Conservation (phyloP, 2,329 filamentous ascomycete genomes). For the Fusarium longipes region DNA sequence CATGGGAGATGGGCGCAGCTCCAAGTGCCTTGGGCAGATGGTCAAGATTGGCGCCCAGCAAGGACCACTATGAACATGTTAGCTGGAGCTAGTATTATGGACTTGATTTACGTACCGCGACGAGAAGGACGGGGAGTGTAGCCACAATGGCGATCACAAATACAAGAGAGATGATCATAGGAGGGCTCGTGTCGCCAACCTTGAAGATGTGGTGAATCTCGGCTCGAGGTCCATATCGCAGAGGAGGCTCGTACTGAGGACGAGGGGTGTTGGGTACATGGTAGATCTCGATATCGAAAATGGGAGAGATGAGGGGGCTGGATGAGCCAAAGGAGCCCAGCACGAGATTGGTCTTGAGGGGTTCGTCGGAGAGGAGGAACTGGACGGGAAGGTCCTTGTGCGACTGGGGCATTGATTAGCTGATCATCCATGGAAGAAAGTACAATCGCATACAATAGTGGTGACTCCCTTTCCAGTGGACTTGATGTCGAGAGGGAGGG, state of each 20-base stretch:
- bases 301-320: slow-evolving; percentile 71
- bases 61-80: slow-evolving; percentile 72
- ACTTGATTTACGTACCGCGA: slow-evolving; percentile 65
- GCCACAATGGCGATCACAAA: slow-evolving; percentile 80
- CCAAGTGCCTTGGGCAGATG: slow-evolving; percentile 81
- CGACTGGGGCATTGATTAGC: slow-evolving; percentile 65
- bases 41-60: slow-evolving; percentile 83
- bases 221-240: slow-evolving; percentile 84
- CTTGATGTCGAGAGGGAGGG: slow-evolving; percentile 85
- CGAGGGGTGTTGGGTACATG: slow-evolving; percentile 71
- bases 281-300: slow-evolving; percentile 78
- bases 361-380: slow-evolving; percentile 74
- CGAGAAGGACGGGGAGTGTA: slow-evolving; percentile 78
- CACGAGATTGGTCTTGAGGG: slow-evolving; percentile 83
- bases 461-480: slow-evolving; percentile 85
- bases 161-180: slow-evolving; percentile 79
- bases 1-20: slow-evolving; percentile 82
- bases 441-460: slow-evolving; percentile 74
- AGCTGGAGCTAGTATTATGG: slow-evolving; percentile 12
- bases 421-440: neutral
- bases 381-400: slow-evolving; percentile 90
- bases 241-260: slow-evolving; percentile 71
- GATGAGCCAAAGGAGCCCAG: slow-evolving; percentile 87
- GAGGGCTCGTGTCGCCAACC: slow-evolving; percentile 80
- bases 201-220: slow-evolving; percentile 95